Base-by-base conservation (phyloP, 2,329 filamentous ascomycete species). In the Phaeosphaeriaceae sp. region DNA sequence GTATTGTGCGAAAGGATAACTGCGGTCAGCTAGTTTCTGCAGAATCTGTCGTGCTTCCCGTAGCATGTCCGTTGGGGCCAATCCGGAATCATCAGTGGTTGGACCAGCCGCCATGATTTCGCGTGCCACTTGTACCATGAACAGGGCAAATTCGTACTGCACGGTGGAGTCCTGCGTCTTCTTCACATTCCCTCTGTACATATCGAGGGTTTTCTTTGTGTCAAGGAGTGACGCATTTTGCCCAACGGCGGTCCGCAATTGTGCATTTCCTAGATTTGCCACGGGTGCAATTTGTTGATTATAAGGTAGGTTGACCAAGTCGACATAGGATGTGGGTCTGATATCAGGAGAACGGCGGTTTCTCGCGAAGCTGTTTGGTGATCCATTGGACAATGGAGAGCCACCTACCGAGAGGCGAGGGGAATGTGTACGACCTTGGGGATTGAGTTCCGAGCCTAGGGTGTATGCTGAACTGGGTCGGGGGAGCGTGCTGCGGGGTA, bases 1-100 rank as follows among this genome's bases (percentile, higher is more conserved):
- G 76, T 99, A 99, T 73, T 99, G 94, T 3, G 94, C 94, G 73
- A 97, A 97, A 1, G 94, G 94, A 71, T 97, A 97, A 37, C 91
- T 91, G 49, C 86, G 87, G 74, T 92, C 93, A 15, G 92, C 83
- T 42, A 97, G 81, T 54, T 87, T 88, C 74, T 95, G 90, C 36
- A 99, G 78, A 64, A 97, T 97, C 52, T 87, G 86, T 68, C 91
- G 90, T 50, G 94, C 92, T 80, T 99, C 94, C 29, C 86, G 86
- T 38, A 96, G 79, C 52, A 97, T 92, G 86, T 46, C 81, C 74
- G 60, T 77, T 75, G 56, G 70, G 30, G 81, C 77, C 18, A 75
- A 65, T 45, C 81, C 81, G 42, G 78, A 76, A 39, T 62, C 64
- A 17, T 71, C 67, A 20, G 60, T 54, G 5, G 59, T 47, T 20